phyloP scores from a whole-genome alignment of 768 basidiomycete genomes.

The Daedalea quercina region DNA sequence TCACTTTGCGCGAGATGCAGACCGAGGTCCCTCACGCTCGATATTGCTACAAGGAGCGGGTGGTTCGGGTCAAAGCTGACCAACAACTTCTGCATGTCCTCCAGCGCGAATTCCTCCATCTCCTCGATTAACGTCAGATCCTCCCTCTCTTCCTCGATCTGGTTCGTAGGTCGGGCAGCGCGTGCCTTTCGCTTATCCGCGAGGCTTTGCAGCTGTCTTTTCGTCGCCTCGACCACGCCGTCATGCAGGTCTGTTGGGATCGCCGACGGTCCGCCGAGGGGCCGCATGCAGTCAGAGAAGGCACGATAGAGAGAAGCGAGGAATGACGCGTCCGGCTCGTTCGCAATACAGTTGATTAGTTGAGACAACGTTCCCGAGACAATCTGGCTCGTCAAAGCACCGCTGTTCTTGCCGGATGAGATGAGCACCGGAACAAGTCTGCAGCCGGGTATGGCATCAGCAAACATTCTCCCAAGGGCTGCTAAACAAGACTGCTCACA shows the following conservation, averaged over 20 bases:
- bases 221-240: conserved; percentile 60
- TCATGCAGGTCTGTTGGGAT: conserved; percentile 48
- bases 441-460: not conserved
- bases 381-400: conserved; percentile 62
- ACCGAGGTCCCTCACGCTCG: conserved; percentile 67
- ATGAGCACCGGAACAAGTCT: conserved; percentile 72
- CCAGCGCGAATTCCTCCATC: conserved; percentile 76
- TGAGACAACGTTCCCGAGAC: conserved; percentile 61
- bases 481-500: conserved; percentile 35
- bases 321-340: conserved; percentile 73
- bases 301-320: conserved; percentile 71
- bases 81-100: conserved; percentile 71
- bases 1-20: conserved; percentile 31
- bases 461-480: not conserved
- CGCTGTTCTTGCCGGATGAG: conserved; percentile 57
- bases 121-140: conserved; percentile 71
- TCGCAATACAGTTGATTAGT: conserved; percentile 52
- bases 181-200: conserved; percentile 64
- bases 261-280: conserved; percentile 47
- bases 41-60: conserved; percentile 60
- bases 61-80: conserved; percentile 49
- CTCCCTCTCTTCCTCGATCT: conserved; percentile 49
- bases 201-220: conserved; percentile 59
- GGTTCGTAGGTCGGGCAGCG: conserved; percentile 27
- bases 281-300: conserved; percentile 52